Evolutionary conservation across 805 yeast species (phyloP), one percentile per base, ranked within the genome.

Genomic region (Candida golubevii): DNA sequence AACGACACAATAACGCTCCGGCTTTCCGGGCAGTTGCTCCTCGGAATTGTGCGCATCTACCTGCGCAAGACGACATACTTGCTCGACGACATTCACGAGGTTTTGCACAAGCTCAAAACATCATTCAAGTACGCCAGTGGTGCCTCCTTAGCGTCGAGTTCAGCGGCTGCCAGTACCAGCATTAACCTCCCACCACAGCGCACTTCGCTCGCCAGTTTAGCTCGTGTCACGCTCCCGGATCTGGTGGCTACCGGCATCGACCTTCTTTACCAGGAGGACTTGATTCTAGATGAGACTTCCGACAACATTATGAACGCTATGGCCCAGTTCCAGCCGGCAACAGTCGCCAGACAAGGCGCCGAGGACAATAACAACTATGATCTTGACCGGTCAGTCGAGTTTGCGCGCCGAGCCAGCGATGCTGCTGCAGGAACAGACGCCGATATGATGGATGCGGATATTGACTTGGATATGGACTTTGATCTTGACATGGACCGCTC

Each of bases 31-130:
- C 96, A 89, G 59, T 70, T 90, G 42, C 69, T 90, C 33, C 80
- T 85, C 44, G 97, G 97, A 40, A 88, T 90, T 4, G 95, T 88
- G 31, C 74, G 88, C 45, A 90, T 90, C 18, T 90, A 88, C 63
- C 82, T 93, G 10, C 72, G 91, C 47, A 87, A 90, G 63, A 88
- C 96, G 26, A 84, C 83, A 54, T 86, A 86, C 52, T 67, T 90
- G 23, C 69, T 85, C 39, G 95, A 88, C 44, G 97, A 90, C 59
- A 91, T 88, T 34, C 76, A 81, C 39, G 95, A 86, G 53, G 84
- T 88, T 4, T 63, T 88, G 47, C 65, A 80, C 51, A 83, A 81
- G 55, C 70, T 89, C 57, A 86, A 85, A 57, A 76, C 84, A 31
- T 77, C 87, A 2, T 85, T 87, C 62, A 65, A 66, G 50, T 57